These are phyloP conservation scores for Chaetoceros tenuissimus DNA, from an alignment of 108 stramenopile genomes.

Conservation along the genomic window DNA sequence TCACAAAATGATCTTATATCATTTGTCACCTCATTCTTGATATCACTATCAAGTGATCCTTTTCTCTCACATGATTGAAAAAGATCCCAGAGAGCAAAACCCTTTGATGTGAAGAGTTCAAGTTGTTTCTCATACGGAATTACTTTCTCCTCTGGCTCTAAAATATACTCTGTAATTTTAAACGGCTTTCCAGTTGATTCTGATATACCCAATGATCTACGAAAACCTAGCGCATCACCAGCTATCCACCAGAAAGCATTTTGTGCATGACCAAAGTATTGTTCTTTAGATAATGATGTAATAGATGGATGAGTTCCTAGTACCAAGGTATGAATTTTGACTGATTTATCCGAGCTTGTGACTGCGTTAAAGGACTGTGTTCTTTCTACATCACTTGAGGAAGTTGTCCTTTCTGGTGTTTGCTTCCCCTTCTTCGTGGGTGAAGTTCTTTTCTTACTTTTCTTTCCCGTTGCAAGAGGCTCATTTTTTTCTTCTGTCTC, in stretches of 20 bases:
- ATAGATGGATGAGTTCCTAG: slow-evolving; percentile 68
- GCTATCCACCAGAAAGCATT: slow-evolving; percentile 88
- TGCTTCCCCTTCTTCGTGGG: too few relatives aligned
- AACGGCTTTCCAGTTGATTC: slow-evolving; percentile 42
- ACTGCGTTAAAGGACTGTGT: not conserved
- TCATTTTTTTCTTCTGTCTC: too few relatives aligned
- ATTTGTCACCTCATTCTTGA: slow-evolving; percentile 48
- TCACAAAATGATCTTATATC: slow-evolving; percentile 54
- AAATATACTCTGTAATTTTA: slow-evolving; percentile 36
- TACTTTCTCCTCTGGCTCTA: slow-evolving; percentile 35
- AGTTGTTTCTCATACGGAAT: slow-evolving; percentile 56
- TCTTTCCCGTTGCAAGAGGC: too few relatives aligned
- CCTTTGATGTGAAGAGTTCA: slow-evolving; percentile 30
- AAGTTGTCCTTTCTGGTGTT: too few relatives aligned
- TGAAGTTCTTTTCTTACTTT: too few relatives aligned
- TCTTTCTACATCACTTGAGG: too few relatives aligned
- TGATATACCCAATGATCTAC: slow-evolving; percentile 37
- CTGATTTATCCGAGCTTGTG: not conserved
- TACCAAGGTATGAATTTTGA: slow-evolving; percentile 59
- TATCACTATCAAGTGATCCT: slow-evolving; percentile 55
- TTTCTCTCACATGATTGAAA: slow-evolving; percentile 44
- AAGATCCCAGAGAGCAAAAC: slow-evolving; percentile 83
- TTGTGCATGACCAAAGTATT: slow-evolving; percentile 54
- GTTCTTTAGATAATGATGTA: slow-evolving; percentile 32
- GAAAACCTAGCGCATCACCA: slow-evolving; percentile 69